Conservation (phyloP, 108 stramenopile species). For the Nitzschia sp. region DNA sequence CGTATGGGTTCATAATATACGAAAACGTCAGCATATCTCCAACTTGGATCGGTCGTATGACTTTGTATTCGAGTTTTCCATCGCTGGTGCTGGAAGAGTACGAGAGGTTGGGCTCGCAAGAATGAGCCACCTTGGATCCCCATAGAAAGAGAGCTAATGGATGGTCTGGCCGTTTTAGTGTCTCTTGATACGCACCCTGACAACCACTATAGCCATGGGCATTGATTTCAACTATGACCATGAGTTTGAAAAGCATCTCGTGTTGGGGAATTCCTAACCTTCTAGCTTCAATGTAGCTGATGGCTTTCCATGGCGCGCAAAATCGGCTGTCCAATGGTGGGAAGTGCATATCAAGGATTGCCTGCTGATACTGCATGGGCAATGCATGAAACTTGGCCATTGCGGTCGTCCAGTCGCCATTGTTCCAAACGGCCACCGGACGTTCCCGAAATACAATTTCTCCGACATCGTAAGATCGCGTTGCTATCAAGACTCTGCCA, state of each 20-base stretch:
- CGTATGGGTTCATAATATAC: conserved; percentile 16
- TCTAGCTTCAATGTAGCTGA: neutral
- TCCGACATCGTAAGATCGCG: conserved; percentile 16
- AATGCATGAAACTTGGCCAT: conserved; percentile 4
- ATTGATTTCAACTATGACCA: conserved; percentile 19
- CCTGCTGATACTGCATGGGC: neutral
- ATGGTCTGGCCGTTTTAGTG: neutral
- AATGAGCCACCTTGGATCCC: conserved; percentile 34
- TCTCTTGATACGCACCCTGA: neutral
- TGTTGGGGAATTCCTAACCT: neutral
- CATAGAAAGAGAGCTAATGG: conserved; percentile 27
- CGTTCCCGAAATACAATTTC: conserved; percentile 19
- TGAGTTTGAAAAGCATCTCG: conserved; percentile 14
- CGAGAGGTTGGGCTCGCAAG: conserved; percentile 25
- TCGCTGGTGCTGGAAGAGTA: conserved; percentile 21
- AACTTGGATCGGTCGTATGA: conserved; percentile 21
- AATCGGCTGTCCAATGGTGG: conserved; percentile 9
- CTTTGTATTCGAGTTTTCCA: conserved; percentile 36
- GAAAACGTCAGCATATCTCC: conserved; percentile 33
- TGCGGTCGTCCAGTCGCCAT: neutral
- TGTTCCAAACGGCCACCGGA: conserved; percentile 26
- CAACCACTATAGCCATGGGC: conserved; percentile 23
- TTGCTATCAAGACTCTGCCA: conserved; percentile 25
- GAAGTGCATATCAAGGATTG: conserved; percentile 28
- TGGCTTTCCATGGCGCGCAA: too few species aligned